Conservation (phyloP, 2,329 filamentous ascomycete genomes). For the Aspergillus fischeri region DNA sequence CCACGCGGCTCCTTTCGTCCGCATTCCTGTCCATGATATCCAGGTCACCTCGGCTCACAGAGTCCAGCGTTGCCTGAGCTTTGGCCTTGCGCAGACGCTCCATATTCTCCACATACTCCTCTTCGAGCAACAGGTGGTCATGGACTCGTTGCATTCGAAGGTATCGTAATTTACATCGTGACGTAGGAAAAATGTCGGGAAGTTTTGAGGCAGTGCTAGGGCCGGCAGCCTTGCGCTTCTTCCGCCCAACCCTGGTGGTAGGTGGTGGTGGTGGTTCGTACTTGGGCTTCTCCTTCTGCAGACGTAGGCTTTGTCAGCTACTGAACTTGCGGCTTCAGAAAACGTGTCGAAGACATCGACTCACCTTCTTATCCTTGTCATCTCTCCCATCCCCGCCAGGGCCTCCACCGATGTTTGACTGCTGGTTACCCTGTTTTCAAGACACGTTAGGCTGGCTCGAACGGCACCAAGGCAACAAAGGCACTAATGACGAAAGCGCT, state of each 20-base stretch:
- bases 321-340: neutral
- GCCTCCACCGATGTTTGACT: conserved; percentile 78
- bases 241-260: conserved; percentile 92
- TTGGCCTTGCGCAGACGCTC: conserved; percentile 92
- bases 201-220: conserved; percentile 94
- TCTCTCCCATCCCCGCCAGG: conserved; percentile 71
- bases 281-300: conserved; percentile 98
- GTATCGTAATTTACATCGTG: conserved; percentile 94
- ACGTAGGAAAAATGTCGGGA: conserved; percentile 88
- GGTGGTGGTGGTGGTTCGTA: conserved; percentile 97
- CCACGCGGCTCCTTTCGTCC: conserved; percentile 89
- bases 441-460: conserved; percentile 19
- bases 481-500: conserved; percentile 6
- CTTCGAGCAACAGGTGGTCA: conserved; percentile 92
- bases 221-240: conserved; percentile 95
- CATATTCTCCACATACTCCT: conserved; percentile 99
- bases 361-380: conserved; percentile 90
- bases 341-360: neutral
- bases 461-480: conserved; percentile 1
- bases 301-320: conserved; percentile 17
- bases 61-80: conserved; percentile 57
- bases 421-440: conserved; percentile 46
- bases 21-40: conserved; percentile 84
- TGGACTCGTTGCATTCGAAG: conserved; percentile 98
- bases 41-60: conserved; percentile 57